Evolutionary conservation across 306 rosid species (phyloP).

Genomic region (Quercus dentata): DNA sequence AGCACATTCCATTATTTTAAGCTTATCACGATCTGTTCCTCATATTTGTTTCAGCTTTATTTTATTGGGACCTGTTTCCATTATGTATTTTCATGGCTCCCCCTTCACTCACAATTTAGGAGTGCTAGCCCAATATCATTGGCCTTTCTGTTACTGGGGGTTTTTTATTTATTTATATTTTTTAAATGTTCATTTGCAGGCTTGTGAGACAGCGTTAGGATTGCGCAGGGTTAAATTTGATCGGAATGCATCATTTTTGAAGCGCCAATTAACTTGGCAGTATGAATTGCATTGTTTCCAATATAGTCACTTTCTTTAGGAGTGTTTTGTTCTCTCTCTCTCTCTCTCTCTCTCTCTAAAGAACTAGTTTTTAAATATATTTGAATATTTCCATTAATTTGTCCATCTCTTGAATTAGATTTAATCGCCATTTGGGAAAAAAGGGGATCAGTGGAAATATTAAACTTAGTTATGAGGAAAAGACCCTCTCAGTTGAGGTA

Average conservation of each 20-base stretch:
- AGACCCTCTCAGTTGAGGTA: constrained; percentile 83
- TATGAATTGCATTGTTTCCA: constrained; percentile 34
- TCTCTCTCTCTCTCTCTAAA: neutral
- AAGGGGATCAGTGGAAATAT: constrained; percentile 86
- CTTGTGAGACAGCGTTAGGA: constrained; percentile 61
- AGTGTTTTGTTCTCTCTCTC: neutral
- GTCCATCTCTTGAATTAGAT: constrained; percentile 40
- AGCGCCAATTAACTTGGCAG: constrained; percentile 83
- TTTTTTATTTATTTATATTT: too few relatives aligned
- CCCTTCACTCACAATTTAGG: too few relatives aligned
- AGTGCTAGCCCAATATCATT: too few relatives aligned
- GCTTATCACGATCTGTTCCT: neutral
- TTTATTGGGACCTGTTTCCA: neutral
- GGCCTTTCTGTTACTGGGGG: too few relatives aligned
- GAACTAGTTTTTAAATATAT: neutral
- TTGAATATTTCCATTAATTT: constrained; percentile 10
- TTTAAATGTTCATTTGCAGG: constrained; percentile 35
- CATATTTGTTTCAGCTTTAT: neutral
- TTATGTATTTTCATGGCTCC: neutral
- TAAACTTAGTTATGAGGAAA: constrained; percentile 60
- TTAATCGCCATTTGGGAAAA: constrained; percentile 72
- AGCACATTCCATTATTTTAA: neutral
- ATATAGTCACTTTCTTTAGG: neutral
- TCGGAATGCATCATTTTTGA: constrained; percentile 58
- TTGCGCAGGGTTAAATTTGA: constrained; percentile 50